phyloP scores from a whole-genome alignment of 2,329 filamentous ascomycete genomes.

The Sporothrix humicola region DNA sequence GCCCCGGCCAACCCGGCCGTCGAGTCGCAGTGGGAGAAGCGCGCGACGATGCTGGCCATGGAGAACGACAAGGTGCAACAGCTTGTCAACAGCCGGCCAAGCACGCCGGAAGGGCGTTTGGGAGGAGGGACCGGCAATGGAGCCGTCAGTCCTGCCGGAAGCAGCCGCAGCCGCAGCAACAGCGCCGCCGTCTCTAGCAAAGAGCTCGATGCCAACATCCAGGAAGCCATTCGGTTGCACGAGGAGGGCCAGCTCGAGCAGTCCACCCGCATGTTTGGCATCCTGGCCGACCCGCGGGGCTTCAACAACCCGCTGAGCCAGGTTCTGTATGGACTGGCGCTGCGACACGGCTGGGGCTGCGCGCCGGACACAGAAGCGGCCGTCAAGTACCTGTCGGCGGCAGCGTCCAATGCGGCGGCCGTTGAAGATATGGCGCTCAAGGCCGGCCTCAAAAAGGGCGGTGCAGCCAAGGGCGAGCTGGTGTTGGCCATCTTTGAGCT shows the following conservation, averaged over 20 bases:
- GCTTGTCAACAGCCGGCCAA: conserved; percentile 47
- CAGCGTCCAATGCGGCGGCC: conserved; percentile 85
- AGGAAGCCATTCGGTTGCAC: conserved; percentile 93
- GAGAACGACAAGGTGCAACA: conserved; percentile 56
- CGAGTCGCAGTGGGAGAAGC: conserved; percentile 87
- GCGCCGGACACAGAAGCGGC: conserved; percentile 72
- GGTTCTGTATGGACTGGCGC: conserved; percentile 90
- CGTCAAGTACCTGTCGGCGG: conserved; percentile 82
- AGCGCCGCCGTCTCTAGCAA: conserved; percentile 53
- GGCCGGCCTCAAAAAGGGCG: conserved; percentile 89
- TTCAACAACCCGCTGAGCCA: conserved; percentile 93
- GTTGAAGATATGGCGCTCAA: conserved; percentile 85
- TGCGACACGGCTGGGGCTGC: conserved; percentile 95
- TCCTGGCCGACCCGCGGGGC: conserved; percentile 80
- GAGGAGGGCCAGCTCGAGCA: conserved; percentile 78
- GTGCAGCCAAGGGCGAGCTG: conserved; percentile 92
- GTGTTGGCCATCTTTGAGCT: conserved; percentile 96
- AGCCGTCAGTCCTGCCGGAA: conserved; percentile 26
- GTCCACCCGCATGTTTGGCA: conserved; percentile 85
- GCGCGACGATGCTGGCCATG: conserved; percentile 85
- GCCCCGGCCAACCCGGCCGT: conserved; percentile 35
- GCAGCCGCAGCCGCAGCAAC: conserved; percentile 38
- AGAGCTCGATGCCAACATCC: conserved; percentile 73
- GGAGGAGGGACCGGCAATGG: conserved; percentile 37
- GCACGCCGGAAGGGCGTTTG: conserved; percentile 47